Evolutionary conservation across 169 alveolate genomes (phyloP).

Genomic region (Plasmodium adleri): DNA sequence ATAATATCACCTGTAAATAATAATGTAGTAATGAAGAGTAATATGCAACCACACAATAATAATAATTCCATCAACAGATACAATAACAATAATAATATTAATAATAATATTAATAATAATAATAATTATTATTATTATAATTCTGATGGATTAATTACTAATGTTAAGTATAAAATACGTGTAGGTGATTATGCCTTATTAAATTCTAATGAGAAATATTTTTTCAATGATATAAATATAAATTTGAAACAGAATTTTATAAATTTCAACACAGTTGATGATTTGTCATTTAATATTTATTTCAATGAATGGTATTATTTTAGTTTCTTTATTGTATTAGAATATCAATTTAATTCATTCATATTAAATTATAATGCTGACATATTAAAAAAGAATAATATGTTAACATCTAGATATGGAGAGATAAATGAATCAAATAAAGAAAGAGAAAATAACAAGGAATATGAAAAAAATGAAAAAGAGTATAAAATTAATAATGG

Average conservation of each 20-base stretch:
- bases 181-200: slow-evolving; percentile 67
- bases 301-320: slow-evolving; percentile 72
- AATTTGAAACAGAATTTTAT: slow-evolving; percentile 66
- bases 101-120: background rate
- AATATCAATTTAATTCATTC: slow-evolving; percentile 54
- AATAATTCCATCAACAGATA: background rate
- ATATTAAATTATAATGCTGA: slow-evolving; percentile 14
- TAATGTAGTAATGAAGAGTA: background rate
- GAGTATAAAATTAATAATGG: background rate
- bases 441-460: background rate
- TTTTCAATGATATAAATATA: slow-evolving; percentile 66
- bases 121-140: background rate
- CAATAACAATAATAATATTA: background rate
- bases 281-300: slow-evolving; percentile 39
- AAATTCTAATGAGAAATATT: slow-evolving; percentile 20
- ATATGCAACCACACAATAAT: background rate
- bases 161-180: slow-evolving; percentile 48
- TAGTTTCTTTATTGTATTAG: slow-evolving; percentile 62
- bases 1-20: background rate
- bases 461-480: background rate
- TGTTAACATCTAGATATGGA: too few relatives aligned
- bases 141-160: slow-evolving; percentile 8
- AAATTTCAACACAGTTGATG: slow-evolving; percentile 56
- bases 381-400: background rate
- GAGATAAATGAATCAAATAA: background rate